These are phyloP conservation scores for Musa schizocarpa DNA, from an alignment of 176 grass and related monocot genomes.

Conservation along the genomic window DNA sequence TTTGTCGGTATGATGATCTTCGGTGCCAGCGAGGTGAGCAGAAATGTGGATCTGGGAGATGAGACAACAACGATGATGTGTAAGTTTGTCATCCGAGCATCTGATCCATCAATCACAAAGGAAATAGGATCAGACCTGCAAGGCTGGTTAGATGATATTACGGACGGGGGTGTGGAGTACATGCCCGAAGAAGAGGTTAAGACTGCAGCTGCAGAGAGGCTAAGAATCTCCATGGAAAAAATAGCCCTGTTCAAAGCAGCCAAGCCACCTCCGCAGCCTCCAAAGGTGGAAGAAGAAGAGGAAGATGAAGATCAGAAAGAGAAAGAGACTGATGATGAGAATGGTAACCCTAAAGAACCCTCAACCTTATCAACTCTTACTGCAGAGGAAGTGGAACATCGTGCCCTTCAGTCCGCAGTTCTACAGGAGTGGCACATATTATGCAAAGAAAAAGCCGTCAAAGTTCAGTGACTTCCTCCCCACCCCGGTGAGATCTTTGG, in stretches of 20 bases:
- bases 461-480: constrained; percentile 35
- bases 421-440: constrained; percentile 87
- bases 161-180: constrained; percentile 65
- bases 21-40: constrained; percentile 87
- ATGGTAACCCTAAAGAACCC: constrained; percentile 70
- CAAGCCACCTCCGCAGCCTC: constrained; percentile 54
- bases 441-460: constrained; percentile 82
- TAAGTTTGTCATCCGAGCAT: constrained; percentile 84
- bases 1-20: constrained; percentile 99
- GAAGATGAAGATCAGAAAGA: constrained; percentile 25
- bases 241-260: constrained; percentile 83
- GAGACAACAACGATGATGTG: constrained; percentile 98
- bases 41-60: constrained; percentile 89
- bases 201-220: constrained; percentile 46
- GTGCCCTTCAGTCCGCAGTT: constrained; percentile 80
- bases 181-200: constrained; percentile 95
- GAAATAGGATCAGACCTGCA: constrained; percentile 92
- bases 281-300: constrained; percentile 51
- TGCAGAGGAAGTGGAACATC: constrained; percentile 81
- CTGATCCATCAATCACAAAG: constrained; percentile 75
- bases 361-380: constrained; percentile 79
- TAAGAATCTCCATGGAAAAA: constrained; percentile 84
- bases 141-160: constrained; percentile 91
- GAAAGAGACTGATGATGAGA: constrained; percentile 26
- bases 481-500: background rate